Evolutionary conservation across 1,284 basidiomycete genomes (phyloP).

Genomic region (Peniophora sp.): DNA sequence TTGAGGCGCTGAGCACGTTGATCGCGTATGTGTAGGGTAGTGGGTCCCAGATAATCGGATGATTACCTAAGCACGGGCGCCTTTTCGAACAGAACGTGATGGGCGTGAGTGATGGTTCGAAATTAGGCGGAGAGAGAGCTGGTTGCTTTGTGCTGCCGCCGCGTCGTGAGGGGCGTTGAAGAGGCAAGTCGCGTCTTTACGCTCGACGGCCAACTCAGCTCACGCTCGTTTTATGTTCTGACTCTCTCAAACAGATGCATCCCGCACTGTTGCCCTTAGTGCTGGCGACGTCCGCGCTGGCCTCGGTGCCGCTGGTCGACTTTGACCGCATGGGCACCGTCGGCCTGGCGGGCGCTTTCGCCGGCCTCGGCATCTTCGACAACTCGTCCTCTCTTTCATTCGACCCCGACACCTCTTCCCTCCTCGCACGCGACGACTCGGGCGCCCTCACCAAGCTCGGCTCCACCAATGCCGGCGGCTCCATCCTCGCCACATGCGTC

Average conservation of each 20-base stretch:
- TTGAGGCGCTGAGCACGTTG: constrained; percentile 21
- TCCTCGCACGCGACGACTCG: constrained; percentile 57
- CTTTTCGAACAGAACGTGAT: too few relatives aligned
- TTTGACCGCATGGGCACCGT: constrained; percentile 88
- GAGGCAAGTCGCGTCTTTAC: too few relatives aligned
- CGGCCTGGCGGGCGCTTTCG: constrained; percentile 79
- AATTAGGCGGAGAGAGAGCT: too few relatives aligned
- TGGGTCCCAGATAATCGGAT: too few relatives aligned
- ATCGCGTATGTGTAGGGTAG: background rate
- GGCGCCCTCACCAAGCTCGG: constrained; percentile 59
- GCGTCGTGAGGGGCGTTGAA: too few relatives aligned
- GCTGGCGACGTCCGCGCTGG: constrained; percentile 20
- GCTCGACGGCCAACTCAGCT: too few relatives aligned
- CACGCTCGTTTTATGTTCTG: too few relatives aligned
- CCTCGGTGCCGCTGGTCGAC: constrained; percentile 64
- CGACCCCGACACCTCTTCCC: constrained; percentile 60
- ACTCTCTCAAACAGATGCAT: too few relatives aligned
- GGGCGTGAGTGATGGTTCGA: too few relatives aligned
- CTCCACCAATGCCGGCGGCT: constrained; percentile 65
- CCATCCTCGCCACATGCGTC: constrained; percentile 57
- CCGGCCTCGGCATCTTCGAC: constrained; percentile 73
- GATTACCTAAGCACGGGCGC: too few relatives aligned
- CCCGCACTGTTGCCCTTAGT: too few relatives aligned
- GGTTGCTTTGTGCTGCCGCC: too few relatives aligned
- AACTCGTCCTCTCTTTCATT: constrained; percentile 47